Conservation (phyloP, 306 rosid genomes). For the Pyrus bretschneideri region DNA sequence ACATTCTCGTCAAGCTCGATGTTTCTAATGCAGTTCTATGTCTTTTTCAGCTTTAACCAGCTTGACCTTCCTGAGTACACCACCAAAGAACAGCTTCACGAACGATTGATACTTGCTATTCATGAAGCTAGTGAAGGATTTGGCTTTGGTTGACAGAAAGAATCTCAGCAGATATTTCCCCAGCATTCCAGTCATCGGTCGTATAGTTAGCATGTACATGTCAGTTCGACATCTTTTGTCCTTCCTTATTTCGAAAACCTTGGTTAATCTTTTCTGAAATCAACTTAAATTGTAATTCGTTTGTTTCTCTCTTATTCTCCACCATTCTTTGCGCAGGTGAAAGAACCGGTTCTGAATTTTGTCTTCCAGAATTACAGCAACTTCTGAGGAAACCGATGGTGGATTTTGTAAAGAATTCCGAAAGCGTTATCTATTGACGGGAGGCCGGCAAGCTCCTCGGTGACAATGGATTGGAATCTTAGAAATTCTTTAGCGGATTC, state of each 20-base stretch:
- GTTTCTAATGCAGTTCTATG: conserved; percentile 16
- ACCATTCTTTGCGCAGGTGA: background rate
- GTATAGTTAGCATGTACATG: conserved; percentile 47
- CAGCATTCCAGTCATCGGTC: conserved; percentile 30
- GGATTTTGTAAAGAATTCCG: background rate
- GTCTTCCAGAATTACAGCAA: background rate
- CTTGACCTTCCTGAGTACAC: conserved; percentile 96
- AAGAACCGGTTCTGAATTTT: background rate
- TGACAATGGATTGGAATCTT: conserved; percentile 40
- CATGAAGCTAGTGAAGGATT: conserved; percentile 99
- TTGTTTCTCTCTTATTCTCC: background rate
- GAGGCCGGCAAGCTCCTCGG: conserved; percentile 3
- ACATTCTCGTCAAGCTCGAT: background rate
- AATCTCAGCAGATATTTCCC: conserved; percentile 10
- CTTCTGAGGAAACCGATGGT: background rate
- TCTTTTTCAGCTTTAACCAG: conserved; percentile 79
- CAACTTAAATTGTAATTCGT: background rate
- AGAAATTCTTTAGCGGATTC: conserved; percentile 17
- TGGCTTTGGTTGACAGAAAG: conserved; percentile 65
- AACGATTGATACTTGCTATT: conserved; percentile 90
- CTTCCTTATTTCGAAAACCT: background rate
- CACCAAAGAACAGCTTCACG: conserved; percentile 88
- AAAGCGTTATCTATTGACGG: background rate
- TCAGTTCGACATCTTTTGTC: conserved; percentile 27
- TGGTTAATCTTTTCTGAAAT: background rate